Conservation (phyloP, 306 rosid genomes). For the Chamaecrista fasciculata region DNA sequence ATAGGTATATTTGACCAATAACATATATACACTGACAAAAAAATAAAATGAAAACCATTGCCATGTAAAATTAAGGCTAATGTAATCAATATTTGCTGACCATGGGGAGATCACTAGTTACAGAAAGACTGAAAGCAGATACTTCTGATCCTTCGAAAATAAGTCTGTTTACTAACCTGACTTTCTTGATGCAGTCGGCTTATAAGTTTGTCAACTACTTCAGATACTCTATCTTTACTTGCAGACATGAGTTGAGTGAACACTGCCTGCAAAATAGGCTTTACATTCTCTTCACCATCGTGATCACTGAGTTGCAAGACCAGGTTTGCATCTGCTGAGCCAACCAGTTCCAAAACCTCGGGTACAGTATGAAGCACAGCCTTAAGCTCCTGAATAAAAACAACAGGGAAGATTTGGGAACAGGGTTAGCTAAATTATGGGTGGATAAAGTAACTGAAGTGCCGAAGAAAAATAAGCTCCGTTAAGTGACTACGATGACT, state of each 20-base stretch:
- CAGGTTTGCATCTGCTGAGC: constrained; percentile 41
- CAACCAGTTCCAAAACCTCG: constrained; percentile 61
- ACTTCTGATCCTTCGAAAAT: background rate
- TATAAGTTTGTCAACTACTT: constrained; percentile 40
- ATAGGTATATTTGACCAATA: background rate
- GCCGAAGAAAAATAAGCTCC: no score
- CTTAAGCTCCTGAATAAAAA: constrained; percentile 60
- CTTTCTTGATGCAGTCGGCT: constrained; percentile 54
- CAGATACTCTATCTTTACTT: constrained; percentile 38
- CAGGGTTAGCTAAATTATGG: no score
- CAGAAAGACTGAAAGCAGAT: background rate
- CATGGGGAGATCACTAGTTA: background rate
- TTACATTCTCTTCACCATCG: constrained; percentile 47
- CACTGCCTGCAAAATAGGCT: constrained; percentile 39
- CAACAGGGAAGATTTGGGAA: constrained; percentile 12
- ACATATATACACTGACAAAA: background rate
- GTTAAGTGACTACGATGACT: no score
- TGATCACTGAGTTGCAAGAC: constrained; percentile 35
- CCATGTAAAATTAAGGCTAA: no score
- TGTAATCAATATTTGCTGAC: background rate
- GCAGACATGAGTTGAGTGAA: constrained; percentile 70
- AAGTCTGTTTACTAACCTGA: constrained; percentile 48
- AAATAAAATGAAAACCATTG: background rate
- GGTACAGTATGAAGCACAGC: constrained; percentile 55
- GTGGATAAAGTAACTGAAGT: no score